Base-by-base conservation (phyloP, 139 green algal species). In the Micromonas commoda region DNA sequence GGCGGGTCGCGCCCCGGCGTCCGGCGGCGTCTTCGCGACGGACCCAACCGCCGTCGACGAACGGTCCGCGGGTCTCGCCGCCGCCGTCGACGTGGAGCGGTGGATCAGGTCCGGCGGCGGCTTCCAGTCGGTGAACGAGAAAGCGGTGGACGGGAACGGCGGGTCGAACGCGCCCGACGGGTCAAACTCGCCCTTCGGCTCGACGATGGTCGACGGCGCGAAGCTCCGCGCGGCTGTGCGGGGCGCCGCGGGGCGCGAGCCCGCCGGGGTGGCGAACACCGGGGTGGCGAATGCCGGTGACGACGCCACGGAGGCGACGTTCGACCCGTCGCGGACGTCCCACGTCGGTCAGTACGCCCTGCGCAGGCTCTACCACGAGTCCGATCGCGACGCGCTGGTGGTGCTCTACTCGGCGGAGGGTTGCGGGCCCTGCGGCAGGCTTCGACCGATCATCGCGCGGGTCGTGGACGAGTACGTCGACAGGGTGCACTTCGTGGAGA, bases 351-450 rank as follows among this genome's bases (percentile, higher is more conserved):
- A 98, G 87, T 94, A 90, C 73, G 95, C 95, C 19, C 86, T 98
- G 66, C 88, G 95, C 1, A 95, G 92, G 85, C 89, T 99, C n/a
- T 99, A 99, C 83, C 95, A 99, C 77, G 93, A 97, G 84, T 92
- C 78, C 35, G 77, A 90, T 54, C 85, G 94, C 6, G n/a, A n/a
- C n/a, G 78, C 87, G 2, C 82, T 88, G 45, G 29, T 98, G 0
- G 95, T 99, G 68, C 81, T 98, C 52, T 99, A 99, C 90, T 97
- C 91, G 0, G 54, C 84, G 0, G 89, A 87, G 32, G 90, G 82
- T 16, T 96, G 91, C 79, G 91, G 91, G 0, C 91, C 91, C 20
- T 94, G 88, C 86, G 82, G 91, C 5, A 90, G 92, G 5, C 86
- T 99, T 4, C 98, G 98, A 85, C 95, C 95, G 39, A 97, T 99